Evolutionary conservation across 2,329 filamentous ascomycete genomes (phyloP).

Genomic region (Monosporascus sp.): DNA sequence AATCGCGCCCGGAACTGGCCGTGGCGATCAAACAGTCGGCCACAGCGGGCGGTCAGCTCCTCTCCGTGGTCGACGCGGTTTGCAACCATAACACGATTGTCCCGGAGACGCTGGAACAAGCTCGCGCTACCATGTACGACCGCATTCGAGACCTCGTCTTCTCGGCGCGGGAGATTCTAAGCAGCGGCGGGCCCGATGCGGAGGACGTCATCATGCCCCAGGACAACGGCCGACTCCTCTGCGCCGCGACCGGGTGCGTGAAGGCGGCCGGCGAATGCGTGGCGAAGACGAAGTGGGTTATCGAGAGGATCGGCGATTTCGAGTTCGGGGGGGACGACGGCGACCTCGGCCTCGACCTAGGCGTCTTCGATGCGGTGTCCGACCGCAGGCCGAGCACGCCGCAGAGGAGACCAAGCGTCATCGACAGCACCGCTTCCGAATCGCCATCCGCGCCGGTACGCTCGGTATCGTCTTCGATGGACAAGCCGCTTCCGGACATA

Average conservation of each 20-base stretch:
- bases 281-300: constrained; percentile 74
- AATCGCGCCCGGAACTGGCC: constrained; percentile 78
- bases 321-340: constrained; percentile 69
- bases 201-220: constrained; percentile 77
- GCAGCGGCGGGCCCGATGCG: constrained; percentile 60
- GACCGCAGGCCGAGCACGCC: constrained; percentile 26
- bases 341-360: constrained; percentile 51
- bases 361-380: constrained; percentile 40
- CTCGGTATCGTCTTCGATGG: constrained; percentile 40
- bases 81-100: constrained; percentile 70
- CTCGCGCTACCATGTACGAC: constrained; percentile 72
- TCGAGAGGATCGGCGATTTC: constrained; percentile 87
- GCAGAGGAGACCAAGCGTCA: constrained; percentile 30
- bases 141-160: constrained; percentile 75
- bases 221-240: constrained; percentile 68
- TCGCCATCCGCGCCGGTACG: constrained; percentile 15
- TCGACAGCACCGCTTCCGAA: constrained; percentile 31
- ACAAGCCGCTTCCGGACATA: constrained; percentile 65
- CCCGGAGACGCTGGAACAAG: constrained; percentile 60
- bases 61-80: constrained; percentile 76
- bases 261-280: constrained; percentile 88
- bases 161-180: constrained; percentile 75
- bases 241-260: constrained; percentile 81
- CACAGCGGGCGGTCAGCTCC: constrained; percentile 70
- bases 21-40: constrained; percentile 79